Base-by-base conservation (phyloP, 176 grass and related monocot species). In the Oropetium thomaeum region DNA sequence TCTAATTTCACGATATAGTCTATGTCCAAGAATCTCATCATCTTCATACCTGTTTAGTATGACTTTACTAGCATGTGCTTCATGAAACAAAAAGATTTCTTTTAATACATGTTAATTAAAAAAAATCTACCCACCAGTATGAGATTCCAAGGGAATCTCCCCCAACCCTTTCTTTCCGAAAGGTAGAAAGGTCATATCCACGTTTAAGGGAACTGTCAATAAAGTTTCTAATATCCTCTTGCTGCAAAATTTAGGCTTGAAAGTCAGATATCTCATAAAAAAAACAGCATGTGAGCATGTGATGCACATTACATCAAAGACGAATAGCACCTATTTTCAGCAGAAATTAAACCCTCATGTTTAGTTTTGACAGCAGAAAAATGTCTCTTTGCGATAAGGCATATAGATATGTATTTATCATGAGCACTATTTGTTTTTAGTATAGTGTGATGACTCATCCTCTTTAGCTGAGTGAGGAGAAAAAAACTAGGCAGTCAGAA, bases 111-210 rank as follows among this genome's bases (percentile, higher is more conserved):
- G 37, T 78, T 14, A 30, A 72, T 26, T 5, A 77, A 68, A 55
- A 68, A 55, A 57, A 20, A 49, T 67, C 5, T 67, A 79, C 79
- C 42, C 64, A 99, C 96, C 96, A 99, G 70, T 96, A 99, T 42
- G 92, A 99, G 66, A 99, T 83, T 65, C 96, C 96, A 87, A 88
- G 84, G 63, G 92, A 81, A 89, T 99, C 92, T n/a, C 96, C 96
- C 28, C 96, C 92, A 73, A 96, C 66, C 67, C 92, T 85, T 68
- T 92, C 92, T 92, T 99, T 99, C 59, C 96, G 96, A 61, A 99
- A 99, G 44, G 88, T 87, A 48, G 65, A 88, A 73, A 96, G 87
- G 33, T 92, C 84, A 64, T 81, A 69, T 7, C 92, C 92, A 38
- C 48, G 85, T 77, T 99, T 99, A 76, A 99, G 62, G 35, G 89